Evolutionary conservation across 2,329 filamentous ascomycete species (phyloP).

Genomic region (Fusarium bactridioides): DNA sequence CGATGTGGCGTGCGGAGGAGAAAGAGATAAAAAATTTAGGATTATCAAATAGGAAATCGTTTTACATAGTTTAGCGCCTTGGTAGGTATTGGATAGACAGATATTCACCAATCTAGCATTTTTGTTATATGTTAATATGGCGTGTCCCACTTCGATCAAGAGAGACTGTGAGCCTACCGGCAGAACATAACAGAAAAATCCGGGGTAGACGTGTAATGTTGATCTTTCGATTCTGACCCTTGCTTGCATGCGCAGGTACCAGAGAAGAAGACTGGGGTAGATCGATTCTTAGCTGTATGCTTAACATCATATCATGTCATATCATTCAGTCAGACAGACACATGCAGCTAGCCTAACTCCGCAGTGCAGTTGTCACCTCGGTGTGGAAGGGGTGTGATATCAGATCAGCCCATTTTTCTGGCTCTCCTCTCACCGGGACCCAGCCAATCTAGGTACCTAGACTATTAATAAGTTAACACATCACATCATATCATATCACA

Average conservation of each 20-base stretch:
- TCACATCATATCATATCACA: conserved; percentile 10
- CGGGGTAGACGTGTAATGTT: neutral
- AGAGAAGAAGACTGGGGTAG: conserved; percentile 17
- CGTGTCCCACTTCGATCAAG: neutral
- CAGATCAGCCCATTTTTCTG: conserved; percentile 22
- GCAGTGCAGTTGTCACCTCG: conserved; percentile 1
- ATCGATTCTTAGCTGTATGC: conserved; percentile 1
- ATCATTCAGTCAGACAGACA: neutral
- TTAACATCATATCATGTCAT: conserved; percentile 9
- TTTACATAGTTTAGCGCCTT: conserved; percentile 30
- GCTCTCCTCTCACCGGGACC: conserved; percentile 30
- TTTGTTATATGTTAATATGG: conserved; percentile 1
- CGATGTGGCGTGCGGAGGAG: conserved; percentile 6
- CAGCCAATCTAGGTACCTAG: conserved; percentile 27
- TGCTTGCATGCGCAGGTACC: conserved; percentile 23
- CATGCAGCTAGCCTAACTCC: conserved; percentile 18
- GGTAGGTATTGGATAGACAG: conserved; percentile 26
- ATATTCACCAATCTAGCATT: conserved; percentile 30
- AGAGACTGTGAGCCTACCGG: neutral
- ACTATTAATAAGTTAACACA: neutral
- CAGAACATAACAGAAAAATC: neutral
- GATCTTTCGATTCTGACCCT: conserved; percentile 13
- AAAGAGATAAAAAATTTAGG: neutral
- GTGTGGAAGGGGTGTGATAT: neutral
- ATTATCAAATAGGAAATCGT: conserved; percentile 1